Conservation (phyloP, 148 eudicot species). For the Rhododendron molle region DNA sequence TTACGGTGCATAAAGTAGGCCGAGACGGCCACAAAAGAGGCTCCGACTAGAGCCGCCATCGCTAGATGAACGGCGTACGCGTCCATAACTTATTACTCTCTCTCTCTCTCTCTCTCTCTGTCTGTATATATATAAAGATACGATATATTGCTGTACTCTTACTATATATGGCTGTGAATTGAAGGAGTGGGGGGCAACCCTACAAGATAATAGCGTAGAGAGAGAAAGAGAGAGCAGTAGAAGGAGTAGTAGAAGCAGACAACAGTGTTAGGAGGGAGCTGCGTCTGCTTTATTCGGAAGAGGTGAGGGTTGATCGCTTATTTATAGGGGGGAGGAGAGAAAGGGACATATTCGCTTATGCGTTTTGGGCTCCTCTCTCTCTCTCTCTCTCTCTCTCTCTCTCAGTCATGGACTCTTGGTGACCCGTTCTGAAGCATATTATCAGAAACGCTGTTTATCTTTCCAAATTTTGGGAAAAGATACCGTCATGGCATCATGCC, state of each 20-base stretch:
- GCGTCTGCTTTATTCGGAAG: constrained; percentile 7
- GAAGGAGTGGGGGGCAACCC: background rate
- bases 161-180: background rate
- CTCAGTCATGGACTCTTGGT: too few species aligned
- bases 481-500: too few species aligned
- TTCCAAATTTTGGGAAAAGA: background rate
- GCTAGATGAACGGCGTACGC: constrained; percentile 71
- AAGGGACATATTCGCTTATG: constrained; percentile 9
- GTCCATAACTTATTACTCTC: constrained; percentile 39
- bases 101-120: background rate
- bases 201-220: background rate
- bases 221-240: background rate
- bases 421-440: too few species aligned
- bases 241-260: background rate
- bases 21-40: constrained; percentile 90
- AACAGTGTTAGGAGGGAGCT: background rate
- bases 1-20: constrained; percentile 96
- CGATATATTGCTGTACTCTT: too few species aligned
- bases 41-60: constrained; percentile 94
- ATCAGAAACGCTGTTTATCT: background rate
- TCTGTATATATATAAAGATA: background rate
- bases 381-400: background rate
- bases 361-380: background rate
- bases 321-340: constrained; percentile 10
- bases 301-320: background rate